Evolutionary conservation across 352 stramenopile genomes (phyloP).

Genomic region (Thraustotheca clavata): DNA sequence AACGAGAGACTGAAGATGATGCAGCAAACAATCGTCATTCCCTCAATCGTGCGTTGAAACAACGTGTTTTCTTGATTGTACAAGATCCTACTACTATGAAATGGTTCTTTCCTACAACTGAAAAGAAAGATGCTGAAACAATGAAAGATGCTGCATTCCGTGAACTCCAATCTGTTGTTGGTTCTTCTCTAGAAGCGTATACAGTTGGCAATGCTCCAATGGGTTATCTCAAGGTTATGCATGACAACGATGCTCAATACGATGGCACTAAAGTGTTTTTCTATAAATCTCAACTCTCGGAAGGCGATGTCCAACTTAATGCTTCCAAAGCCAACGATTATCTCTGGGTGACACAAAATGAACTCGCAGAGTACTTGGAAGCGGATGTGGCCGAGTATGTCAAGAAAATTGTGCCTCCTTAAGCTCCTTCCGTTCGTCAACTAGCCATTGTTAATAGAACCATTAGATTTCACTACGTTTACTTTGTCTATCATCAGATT

Average conservation of each 20-base stretch:
- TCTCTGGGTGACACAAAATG: conserved; percentile 67
- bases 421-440: conserved; percentile 1
- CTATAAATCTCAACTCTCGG: conserved; percentile 75
- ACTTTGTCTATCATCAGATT: not conserved
- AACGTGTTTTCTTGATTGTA: conserved; percentile 68
- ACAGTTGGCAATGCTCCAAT: conserved; percentile 68
- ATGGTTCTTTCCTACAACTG: conserved; percentile 70
- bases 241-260: conserved; percentile 33
- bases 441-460: conserved; percentile 13
- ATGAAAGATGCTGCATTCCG: conserved; percentile 74
- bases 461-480: not conserved
- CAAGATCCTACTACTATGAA: conserved; percentile 53
- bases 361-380: conserved; percentile 70
- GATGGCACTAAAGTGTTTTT: conserved; percentile 79
- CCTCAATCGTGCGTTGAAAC: conserved; percentile 73
- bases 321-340: conserved; percentile 53
- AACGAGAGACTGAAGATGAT: conserved; percentile 64
- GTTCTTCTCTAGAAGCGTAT: conserved; percentile 38
- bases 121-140: conserved; percentile 56
- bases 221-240: conserved; percentile 60
- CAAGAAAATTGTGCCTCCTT: conserved; percentile 71
- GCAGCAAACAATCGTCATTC: conserved; percentile 74
- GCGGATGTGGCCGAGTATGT: conserved; percentile 56
- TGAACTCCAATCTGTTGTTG: conserved; percentile 37
- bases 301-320: conserved; percentile 44